Percentiles rank a stretch among this genome's conserved stretches.
Conservation (phyloP, 129 eudicot species). For the Daucus carota region DH1_v3.0 NC_030381.2:52740501-52741000, state of each 20-base stretch:
- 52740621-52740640: neutral
- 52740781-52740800: neutral
- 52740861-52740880: slow-evolving; percentile 24
- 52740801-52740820: neutral
- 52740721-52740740: neutral
- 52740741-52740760: neutral
- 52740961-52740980: neutral
- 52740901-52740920: slow-evolving; percentile 89
- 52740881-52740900: slow-evolving; percentile 86
- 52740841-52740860: neutral
- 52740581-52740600: neutral
- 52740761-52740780: neutral
- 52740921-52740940: slow-evolving; percentile 98
- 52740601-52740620: neutral
- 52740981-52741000: neutral
- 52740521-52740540: neutral
- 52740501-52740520: neutral
- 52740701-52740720: neutral
- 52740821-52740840: neutral
- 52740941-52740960: slow-evolving; percentile 56
- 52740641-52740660: neutral
- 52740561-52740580: neutral
- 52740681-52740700: neutral
- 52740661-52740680: neutral
- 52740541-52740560: neutral